These are phyloP conservation scores for Urostyla sp. DNA, from an alignment of 73 alveolate species.

Conservation along the genomic window DNA sequence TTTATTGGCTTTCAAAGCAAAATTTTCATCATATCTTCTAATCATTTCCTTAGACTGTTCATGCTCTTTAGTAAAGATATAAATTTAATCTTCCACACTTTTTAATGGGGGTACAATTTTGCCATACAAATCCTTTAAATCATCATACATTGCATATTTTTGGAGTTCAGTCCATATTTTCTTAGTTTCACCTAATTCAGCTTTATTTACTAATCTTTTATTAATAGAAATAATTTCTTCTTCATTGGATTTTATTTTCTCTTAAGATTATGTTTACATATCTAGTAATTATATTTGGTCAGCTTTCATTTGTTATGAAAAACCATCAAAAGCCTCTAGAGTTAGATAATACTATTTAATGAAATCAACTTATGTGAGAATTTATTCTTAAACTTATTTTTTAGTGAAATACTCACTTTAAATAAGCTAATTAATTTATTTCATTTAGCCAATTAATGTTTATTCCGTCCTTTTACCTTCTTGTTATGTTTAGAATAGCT, in stretches of 20 bases:
- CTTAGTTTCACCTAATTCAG: background rate
- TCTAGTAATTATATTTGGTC: background rate
- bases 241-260: background rate
- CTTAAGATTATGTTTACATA: background rate
- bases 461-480: too few relatives aligned
- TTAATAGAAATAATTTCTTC: background rate
- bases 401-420: too few relatives aligned
- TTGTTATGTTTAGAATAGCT: too few relatives aligned
- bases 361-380: background rate
- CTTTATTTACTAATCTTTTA: background rate
- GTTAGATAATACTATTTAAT: too few relatives aligned
- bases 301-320: too few relatives aligned
- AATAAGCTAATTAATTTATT: too few relatives aligned
- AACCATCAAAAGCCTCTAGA: too few relatives aligned
- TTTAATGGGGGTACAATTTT: constrained; percentile 30
- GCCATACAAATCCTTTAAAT: constrained; percentile 15
- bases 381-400: too few relatives aligned
- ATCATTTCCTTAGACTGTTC: constrained; percentile 40
- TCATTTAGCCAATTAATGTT: too few relatives aligned
- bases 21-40: constrained; percentile 30
- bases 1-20: constrained; percentile 34
- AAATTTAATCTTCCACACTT: constrained; percentile 11
- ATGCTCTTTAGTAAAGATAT: background rate
- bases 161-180: constrained; percentile 4
- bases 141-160: constrained; percentile 19